These are phyloP conservation scores for Citrus unshiu DNA, from an alignment of 345 rosid genomes.

Conservation along the genomic window DNA sequence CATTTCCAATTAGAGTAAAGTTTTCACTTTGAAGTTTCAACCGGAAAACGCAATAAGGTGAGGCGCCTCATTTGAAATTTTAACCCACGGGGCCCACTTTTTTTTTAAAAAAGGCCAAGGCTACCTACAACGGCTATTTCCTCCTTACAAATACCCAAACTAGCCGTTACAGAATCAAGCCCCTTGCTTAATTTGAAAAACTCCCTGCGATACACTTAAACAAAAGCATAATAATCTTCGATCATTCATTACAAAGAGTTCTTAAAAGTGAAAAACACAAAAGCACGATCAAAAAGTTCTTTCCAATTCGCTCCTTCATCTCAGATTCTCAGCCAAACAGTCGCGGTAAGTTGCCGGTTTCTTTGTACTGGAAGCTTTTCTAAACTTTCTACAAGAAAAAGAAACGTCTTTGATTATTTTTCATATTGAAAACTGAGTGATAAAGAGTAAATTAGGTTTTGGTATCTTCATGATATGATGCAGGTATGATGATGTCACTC, in stretches of 20 bases:
- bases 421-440: background rate
- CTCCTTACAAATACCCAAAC: background rate
- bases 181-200: constrained; percentile 4
- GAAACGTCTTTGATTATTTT: background rate
- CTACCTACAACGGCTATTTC: constrained; percentile 22
- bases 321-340: background rate
- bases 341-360: background rate
- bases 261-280: background rate
- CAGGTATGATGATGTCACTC: constrained; percentile 42
- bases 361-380: background rate
- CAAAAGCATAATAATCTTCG: background rate
- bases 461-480: background rate
- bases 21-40: background rate
- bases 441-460: background rate
- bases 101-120: background rate
- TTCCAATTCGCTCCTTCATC: constrained; percentile 6
- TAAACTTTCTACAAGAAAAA: background rate
- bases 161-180: constrained; percentile 32
- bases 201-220: background rate
- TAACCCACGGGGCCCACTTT: background rate
- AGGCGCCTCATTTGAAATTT: constrained; percentile 15
- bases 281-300: background rate
- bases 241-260: background rate
- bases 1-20: too few relatives aligned
- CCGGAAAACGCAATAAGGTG: background rate